Evolutionary conservation across 2,329 filamentous ascomycete genomes (phyloP), one percentile per base, ranked within the genome.

Genomic region (Alternaria infectoria): DNA sequence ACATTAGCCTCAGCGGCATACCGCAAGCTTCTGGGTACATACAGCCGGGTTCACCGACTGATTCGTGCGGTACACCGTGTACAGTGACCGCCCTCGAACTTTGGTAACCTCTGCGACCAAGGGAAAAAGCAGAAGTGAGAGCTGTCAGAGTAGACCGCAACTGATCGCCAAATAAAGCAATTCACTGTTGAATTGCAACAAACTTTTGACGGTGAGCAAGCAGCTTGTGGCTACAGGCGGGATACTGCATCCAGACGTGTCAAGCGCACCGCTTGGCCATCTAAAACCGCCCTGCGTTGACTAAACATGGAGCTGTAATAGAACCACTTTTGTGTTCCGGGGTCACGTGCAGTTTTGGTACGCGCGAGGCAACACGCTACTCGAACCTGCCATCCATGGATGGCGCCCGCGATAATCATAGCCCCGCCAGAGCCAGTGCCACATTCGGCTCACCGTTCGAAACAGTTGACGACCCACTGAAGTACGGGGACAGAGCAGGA

Each of bases 141-240:
- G 59, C 46, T 62, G 59, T 57, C 61, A 58, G 46, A 56, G 60
- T 61, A 60, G 66, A 68, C 63, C 57, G 64, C 60, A 54, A 64
- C 54, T 68, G 63, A 66, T 68, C 63, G 63, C 54, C 63, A 30
- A 58, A 36, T 26, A 61, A 49, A 47, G 52, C 60, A 63, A 61
- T 60, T 60, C 46, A 57, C 26, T 57, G 61, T 57, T 65, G 63
- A 50, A 40, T 28, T 40, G 23, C 28, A 40, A 47, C 50, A 54
- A 49, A 47, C 32, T 15, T 55, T 40, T 43, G 45, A 19, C 30
- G 50, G 49, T 40, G 47, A 56, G 23, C 26, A 45, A 55, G 21
- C 40, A 54, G 54, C 44, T 43, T 45, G 54, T 43, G 50, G 32
- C 40, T 50, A 40, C 23, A 49, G 44, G 12, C n/a, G 44, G 25